These are phyloP conservation scores for Xylaria curta DNA, from an alignment of 495 filamentous ascomycete species.

Conservation along the genomic window DNA sequence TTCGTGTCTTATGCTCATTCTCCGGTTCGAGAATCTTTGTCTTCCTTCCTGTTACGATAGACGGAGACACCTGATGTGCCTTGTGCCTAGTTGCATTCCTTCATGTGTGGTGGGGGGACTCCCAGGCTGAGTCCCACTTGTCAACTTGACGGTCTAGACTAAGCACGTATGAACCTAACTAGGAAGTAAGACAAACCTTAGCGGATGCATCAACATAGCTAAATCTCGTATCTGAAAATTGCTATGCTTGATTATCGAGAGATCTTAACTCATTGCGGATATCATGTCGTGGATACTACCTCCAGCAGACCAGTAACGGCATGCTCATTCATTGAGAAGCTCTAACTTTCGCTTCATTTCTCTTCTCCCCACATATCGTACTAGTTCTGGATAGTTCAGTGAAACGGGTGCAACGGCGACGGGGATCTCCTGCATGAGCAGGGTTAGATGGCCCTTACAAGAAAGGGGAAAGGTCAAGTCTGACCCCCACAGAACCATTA, in stretches of 20 bases:
- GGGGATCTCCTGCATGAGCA: constrained; percentile 9
- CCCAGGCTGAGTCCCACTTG: neutral
- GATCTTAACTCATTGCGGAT: neutral
- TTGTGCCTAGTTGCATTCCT: neutral
- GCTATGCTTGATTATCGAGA: neutral
- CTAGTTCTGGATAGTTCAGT: neutral
- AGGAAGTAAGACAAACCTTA: neutral
- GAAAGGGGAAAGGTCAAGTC: neutral
- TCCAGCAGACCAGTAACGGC: neutral
- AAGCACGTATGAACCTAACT: neutral
- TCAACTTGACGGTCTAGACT: neutral
- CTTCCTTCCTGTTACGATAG: constrained; percentile 15
- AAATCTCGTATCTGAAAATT: neutral
- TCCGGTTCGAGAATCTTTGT: neutral
- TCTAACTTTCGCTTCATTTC: neutral
- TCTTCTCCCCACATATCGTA: constrained; percentile 8
- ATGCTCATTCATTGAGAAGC: neutral
- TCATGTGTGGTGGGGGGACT: constrained; percentile 9
- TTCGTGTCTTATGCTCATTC: neutral
- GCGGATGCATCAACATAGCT: neutral
- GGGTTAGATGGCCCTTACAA: neutral
- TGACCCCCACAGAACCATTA: constrained; percentile 15
- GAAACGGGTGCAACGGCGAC: constrained; percentile 3
- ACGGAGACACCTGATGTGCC: neutral
- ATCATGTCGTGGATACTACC: neutral